phyloP scores from a whole-genome alignment of 2,329 filamentous ascomycete genomes.

The Cladophialophora psammophila region DNA sequence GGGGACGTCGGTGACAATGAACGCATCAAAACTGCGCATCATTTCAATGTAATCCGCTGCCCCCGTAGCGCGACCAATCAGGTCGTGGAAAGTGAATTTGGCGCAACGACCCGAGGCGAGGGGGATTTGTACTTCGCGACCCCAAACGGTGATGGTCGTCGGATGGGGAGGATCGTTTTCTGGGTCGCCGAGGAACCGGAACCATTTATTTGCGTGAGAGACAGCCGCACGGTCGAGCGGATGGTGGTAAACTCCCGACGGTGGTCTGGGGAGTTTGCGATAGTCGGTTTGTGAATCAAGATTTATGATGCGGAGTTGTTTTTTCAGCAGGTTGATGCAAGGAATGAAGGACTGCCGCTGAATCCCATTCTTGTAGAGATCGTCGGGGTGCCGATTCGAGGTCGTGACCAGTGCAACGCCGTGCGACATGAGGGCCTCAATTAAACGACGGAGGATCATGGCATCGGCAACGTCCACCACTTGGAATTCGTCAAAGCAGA shows the following conservation, averaged over 20 bases:
- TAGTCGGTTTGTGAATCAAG: constrained; percentile 96
- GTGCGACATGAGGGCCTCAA: constrained; percentile 92
- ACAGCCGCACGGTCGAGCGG: constrained; percentile 79
- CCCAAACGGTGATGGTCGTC: constrained; percentile 88
- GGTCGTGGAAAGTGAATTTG: constrained; percentile 89
- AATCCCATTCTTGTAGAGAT: constrained; percentile 97
- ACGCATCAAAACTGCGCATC: constrained; percentile 86
- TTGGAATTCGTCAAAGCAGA: constrained; percentile 99
- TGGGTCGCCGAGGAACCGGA: constrained; percentile 88
- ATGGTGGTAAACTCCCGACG: constrained; percentile 92
- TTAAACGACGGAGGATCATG: constrained; percentile 89
- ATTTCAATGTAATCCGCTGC: constrained; percentile 96
- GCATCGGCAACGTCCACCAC: constrained; percentile 98
- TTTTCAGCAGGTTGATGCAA: constrained; percentile 90
- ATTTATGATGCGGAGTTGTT: constrained; percentile 85
- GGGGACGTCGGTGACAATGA: constrained; percentile 89
- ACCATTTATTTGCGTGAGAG: constrained; percentile 92
- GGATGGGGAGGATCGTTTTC: constrained; percentile 76
- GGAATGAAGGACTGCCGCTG: constrained; percentile 95
- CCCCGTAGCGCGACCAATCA: constrained; percentile 86
- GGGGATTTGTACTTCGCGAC: constrained; percentile 85
- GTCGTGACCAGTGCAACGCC: constrained; percentile 97
- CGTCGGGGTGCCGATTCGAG: constrained; percentile 93
- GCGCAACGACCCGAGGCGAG: constrained; percentile 86
- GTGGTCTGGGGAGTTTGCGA: constrained; percentile 91